Base-by-base conservation (phyloP, 768 basidiomycete species). In the Agaricus sinodeliciosus region DNA sequence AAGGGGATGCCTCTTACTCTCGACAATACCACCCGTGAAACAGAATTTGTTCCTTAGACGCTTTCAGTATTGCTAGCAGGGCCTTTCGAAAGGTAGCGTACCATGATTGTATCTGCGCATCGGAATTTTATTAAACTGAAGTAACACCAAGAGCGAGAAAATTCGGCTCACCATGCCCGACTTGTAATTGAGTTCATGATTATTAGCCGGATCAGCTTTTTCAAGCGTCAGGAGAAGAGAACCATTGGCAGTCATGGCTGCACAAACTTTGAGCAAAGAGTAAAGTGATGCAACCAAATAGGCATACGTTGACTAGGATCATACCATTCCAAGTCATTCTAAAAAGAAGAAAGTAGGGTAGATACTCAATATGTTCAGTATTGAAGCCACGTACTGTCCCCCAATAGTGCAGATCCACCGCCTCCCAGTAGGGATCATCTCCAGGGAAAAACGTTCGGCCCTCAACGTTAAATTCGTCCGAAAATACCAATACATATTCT, bases 11-110 rank as follows among this genome's bases (percentile, higher is more conserved):
- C 34, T 25, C 45, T 2, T 43, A 54, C 51, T 47, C 69, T 96
- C 96, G 52, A 97, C 72, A 63, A 94, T 93, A 2, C 91, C 93
- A 0, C 91, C 92, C 13, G 84, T 94, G 69, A 94, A 96, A 70
- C 94, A 98, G 50, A 96, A 69, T 69, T 96, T 91, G 69, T 96
- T 95, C 94, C 94, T 96, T 84, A 79, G 94, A 49, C 84, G 86
- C 5, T 39, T 85, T 57, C 39, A 53, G 28, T 25, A 19, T 8
- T 19, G 12, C 35, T 22, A 8, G 15, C 13, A 0, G 13, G 22
- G 16, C 5, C 31, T 5, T 19, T 16, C 9, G 11, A 12, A 13
- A 42, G 15, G n/a, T 16, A 19, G 18, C 43, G 3, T 40, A 54
- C 52, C 52, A 55, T 35, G 48, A 25, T 16, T 56, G 53, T 35